These are phyloP conservation scores for Diaporthe vexans DNA, from an alignment of 2,329 filamentous ascomycete genomes.

Conservation along the genomic window DNA sequence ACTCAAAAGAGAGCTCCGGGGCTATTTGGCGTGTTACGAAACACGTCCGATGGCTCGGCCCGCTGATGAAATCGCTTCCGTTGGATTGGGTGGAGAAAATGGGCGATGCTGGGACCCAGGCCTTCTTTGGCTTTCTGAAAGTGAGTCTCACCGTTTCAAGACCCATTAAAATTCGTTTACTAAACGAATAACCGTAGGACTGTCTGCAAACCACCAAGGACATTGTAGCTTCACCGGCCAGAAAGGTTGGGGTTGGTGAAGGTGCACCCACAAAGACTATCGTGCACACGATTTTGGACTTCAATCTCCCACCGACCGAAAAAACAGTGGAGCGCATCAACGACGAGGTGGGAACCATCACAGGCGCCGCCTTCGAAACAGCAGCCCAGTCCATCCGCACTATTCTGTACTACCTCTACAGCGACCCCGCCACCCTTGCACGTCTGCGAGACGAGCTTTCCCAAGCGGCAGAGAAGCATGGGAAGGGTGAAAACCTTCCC, in stretches of 20 bases:
- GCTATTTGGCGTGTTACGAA: conserved; percentile 43
- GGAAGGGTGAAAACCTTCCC: background rate
- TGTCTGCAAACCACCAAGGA: conserved; percentile 30
- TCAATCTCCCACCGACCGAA: conserved; percentile 50
- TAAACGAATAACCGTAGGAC: background rate
- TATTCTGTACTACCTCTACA: conserved; percentile 53
- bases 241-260: conserved; percentile 41
- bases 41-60: conserved; percentile 42
- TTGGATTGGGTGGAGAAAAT: conserved; percentile 33
- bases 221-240: conserved; percentile 14
- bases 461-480: conserved; percentile 30
- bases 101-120: conserved; percentile 28
- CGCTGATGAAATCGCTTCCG: conserved; percentile 39
- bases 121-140: conserved; percentile 35
- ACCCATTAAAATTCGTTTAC: background rate
- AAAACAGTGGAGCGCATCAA: conserved; percentile 51
- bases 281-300: background rate
- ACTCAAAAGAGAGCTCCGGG: conserved; percentile 27
- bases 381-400: conserved; percentile 52
- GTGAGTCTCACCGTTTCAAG: background rate
- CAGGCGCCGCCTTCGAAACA: conserved; percentile 56
- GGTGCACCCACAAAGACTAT: conserved; percentile 36
- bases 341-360: conserved; percentile 50
- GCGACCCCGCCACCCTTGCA: conserved; percentile 47
- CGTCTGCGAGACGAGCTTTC: conserved; percentile 53